phyloP scores from a whole-genome alignment of 164 flowering plant genomes.

The Stephania japonica region DNA sequence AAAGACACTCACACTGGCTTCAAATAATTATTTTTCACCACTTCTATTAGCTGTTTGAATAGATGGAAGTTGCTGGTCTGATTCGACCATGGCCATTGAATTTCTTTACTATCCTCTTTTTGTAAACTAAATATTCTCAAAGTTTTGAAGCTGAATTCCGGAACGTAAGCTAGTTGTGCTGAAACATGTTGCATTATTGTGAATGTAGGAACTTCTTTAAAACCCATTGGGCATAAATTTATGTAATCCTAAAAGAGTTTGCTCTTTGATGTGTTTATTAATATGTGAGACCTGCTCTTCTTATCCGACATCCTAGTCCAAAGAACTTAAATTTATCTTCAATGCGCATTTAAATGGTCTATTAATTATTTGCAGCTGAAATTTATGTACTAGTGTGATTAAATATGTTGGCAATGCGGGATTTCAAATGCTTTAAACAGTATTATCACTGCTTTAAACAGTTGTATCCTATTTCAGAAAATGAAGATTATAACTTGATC shows the following conservation, averaged over 20 bases:
- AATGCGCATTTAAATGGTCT: background rate
- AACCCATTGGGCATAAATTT: background rate
- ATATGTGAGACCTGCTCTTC: background rate
- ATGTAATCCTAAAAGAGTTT: background rate
- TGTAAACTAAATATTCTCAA: no score
- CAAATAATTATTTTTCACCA: no score
- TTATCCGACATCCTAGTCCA: background rate
- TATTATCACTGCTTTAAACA: background rate
- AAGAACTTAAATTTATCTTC: background rate
- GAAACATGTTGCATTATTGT: background rate
- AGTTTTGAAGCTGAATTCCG: no score
- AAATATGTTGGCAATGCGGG: background rate
- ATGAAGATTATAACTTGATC: slow-evolving; percentile 76
- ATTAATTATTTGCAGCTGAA: background rate
- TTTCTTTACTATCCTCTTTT: no score
- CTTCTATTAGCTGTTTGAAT: no score
- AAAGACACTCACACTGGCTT: no score
- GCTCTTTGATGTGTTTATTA: background rate
- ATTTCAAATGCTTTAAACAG: no score
- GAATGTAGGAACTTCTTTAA: background rate
- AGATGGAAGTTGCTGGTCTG: no score
- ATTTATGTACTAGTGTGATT: background rate
- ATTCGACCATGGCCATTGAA: no score
- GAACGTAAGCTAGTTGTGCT: background rate
- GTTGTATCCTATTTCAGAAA: slow-evolving; percentile 39